Evolutionary conservation across 169 alveolate species (phyloP).

Genomic region (Eimeria sp.): DNA sequence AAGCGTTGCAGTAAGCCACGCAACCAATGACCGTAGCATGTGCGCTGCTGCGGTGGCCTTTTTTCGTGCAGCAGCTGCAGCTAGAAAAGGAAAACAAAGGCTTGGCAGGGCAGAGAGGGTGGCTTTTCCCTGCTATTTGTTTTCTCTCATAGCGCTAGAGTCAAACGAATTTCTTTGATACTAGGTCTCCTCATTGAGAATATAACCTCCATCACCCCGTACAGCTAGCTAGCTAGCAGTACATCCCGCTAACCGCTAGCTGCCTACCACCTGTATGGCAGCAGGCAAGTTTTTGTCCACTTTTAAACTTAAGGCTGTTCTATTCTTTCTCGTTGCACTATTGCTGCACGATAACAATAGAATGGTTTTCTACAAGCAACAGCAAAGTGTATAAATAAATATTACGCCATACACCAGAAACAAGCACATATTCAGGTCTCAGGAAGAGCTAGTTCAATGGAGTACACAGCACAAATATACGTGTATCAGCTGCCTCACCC

Average conservation of each 20-base stretch:
- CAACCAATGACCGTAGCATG: background rate
- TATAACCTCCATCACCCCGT: no score
- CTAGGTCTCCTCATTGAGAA: background rate
- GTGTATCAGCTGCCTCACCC: no score
- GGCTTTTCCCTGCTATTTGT: no score
- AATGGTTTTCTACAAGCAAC: no score
- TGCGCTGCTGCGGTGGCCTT: background rate
- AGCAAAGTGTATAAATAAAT: no score
- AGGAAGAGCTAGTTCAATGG: no score
- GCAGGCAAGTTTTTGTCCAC: background rate
- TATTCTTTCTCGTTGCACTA: background rate
- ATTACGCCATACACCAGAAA: no score
- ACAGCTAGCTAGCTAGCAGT: no score
- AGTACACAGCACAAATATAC: no score
- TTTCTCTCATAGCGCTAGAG: no score
- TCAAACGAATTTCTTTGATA: no score
- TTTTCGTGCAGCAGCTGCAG: background rate
- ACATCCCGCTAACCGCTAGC: background rate
- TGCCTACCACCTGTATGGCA: background rate
- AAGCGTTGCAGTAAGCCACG: background rate
- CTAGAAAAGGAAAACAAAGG: background rate
- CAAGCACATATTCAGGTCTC: no score
- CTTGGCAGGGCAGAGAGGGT: background rate
- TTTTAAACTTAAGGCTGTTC: background rate
- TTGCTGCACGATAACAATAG: background rate